Percentiles rank a stretch among this genome's conserved stretches.
Evolutionary conservation across 140 eudicot species (phyloP).

Genomic region (Erigeron philadelphicus): DNA sequence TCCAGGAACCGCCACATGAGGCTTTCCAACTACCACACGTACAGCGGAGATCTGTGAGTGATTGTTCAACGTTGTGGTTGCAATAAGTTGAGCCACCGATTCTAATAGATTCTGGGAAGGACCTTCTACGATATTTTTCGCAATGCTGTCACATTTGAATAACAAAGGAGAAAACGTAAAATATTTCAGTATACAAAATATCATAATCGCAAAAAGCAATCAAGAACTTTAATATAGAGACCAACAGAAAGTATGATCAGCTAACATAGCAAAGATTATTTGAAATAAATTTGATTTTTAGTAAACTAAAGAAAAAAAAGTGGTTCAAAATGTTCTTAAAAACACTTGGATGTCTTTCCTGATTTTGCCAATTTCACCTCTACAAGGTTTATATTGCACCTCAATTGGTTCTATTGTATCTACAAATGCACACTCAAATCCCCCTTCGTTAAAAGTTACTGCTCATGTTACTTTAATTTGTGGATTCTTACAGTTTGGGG

Average conservation of each 20-base stretch:
- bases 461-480: too few relatives aligned
- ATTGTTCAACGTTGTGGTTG: constrained; percentile 48
- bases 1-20: constrained; percentile 86
- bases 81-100: constrained; percentile 66
- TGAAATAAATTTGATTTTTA: not conserved
- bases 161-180: not conserved
- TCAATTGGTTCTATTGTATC: too few relatives aligned
- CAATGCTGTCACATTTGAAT: constrained; percentile 47
- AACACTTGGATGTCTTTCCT: too few relatives aligned
- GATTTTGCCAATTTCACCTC: too few relatives aligned
- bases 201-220: not conserved
- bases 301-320: not conserved
- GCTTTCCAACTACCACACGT: constrained; percentile 74
- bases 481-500: too few relatives aligned
- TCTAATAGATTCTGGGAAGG: constrained; percentile 68
- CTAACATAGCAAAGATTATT: not conserved
- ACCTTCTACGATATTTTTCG: constrained; percentile 62
- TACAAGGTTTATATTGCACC: too few relatives aligned
- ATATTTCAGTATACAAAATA: not conserved
- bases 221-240: too few relatives aligned
- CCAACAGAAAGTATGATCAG: too few relatives aligned
- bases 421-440: too few relatives aligned
- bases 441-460: too few relatives aligned
- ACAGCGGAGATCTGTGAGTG: constrained; percentile 54
- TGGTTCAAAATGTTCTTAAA: too few relatives aligned